Base-by-base conservation (phyloP, 2,329 filamentous ascomycete genomes). In the Triangularia setosa region DNA sequence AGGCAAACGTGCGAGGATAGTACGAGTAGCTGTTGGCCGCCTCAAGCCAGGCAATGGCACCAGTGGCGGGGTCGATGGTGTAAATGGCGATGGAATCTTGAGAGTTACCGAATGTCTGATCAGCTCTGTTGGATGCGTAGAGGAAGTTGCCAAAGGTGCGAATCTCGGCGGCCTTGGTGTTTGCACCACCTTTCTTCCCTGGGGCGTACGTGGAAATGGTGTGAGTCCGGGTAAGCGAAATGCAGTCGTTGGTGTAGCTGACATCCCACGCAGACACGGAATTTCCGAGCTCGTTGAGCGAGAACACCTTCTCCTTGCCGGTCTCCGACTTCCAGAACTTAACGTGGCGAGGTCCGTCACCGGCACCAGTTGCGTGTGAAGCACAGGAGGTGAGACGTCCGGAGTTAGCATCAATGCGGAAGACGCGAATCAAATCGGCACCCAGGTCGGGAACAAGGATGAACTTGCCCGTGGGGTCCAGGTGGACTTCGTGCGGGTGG, bases 101-200 rank as follows among this genome's bases (percentile, higher is more conserved):
- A 55, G 81, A 74, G 2, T 77, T 68, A n/a, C 78, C 77, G 73
- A 87, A 88, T 1, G 83, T 79, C 65, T 82, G 78, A 72, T 87
- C 86, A 67, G 84, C 83, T 63, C 88, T 82, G 78, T 90, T 90
- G 16, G 83, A 83, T 8, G 83, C 83, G 72, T 89, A 81, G 52
- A 89, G 69, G 73, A 84, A 87, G 68, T 82, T 80, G 69, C 82
- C 84, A 27, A 69, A 73, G 6, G 86, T 74, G 55, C 78, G 77
- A n/a, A 87, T 77, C 72, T 87, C 85, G 27, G 83, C 83, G 0
- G 83, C 81, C 65, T 84, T 85, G 67, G 81, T 79, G 16, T 79
- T 81, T 0, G 72, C 68, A 3, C 80, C 79, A 2, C 79, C 74
- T 1, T 78, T 73, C 62, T 74, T 75, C 28, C 79, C 79, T 0